phyloP scores from a whole-genome alignment of 1,139 yeast genomes.

The Debaryomycetaceae sp. region DNA sequence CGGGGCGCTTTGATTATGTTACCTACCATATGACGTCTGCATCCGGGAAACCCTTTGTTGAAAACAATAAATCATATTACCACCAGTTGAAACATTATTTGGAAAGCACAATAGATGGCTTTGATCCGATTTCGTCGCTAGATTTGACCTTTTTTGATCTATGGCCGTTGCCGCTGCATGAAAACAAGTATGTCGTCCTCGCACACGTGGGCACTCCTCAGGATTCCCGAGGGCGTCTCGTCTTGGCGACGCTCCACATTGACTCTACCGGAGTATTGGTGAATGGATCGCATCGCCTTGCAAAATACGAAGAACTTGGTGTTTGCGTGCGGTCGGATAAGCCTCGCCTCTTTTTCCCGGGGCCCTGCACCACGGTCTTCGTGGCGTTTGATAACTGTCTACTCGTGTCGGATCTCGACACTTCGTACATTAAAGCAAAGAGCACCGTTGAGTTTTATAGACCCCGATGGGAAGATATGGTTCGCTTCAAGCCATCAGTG shows the following conservation, averaged over 20 bases:
- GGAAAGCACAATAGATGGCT: conserved; percentile 28
- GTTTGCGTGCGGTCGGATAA: conserved; percentile 13
- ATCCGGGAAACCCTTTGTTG: conserved; percentile 18
- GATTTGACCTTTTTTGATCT: conserved; percentile 43
- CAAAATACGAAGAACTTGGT: conserved; percentile 26
- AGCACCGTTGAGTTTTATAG: conserved; percentile 28
- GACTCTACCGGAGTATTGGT: conserved; percentile 43
- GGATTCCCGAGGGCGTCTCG: conserved; percentile 13
- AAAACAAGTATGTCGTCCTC: conserved; percentile 40
- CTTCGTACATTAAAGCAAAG: conserved; percentile 23
- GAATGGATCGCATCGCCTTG: conserved; percentile 47
- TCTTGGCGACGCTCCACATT: conserved; percentile 46
- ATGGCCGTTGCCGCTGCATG: conserved; percentile 23
- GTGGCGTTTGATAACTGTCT: conserved; percentile 51
- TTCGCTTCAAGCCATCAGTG: conserved; percentile 44
- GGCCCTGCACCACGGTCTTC: conserved; percentile 53
- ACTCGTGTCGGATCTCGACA: conserved; percentile 50
- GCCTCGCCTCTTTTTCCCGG: conserved; percentile 51
- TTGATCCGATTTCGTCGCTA: conserved; percentile 23
- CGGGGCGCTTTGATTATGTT: conserved; percentile 28
- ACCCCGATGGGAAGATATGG: conserved; percentile 72
- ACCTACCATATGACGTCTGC: conserved; percentile 23
- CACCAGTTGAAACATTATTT: conserved; percentile 19
- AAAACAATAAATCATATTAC: conserved; percentile 16
- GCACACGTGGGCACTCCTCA: conserved; percentile 18